Base-by-base conservation (phyloP, 2,329 filamentous ascomycete genomes). In the Nakataea oryzae region DNA sequence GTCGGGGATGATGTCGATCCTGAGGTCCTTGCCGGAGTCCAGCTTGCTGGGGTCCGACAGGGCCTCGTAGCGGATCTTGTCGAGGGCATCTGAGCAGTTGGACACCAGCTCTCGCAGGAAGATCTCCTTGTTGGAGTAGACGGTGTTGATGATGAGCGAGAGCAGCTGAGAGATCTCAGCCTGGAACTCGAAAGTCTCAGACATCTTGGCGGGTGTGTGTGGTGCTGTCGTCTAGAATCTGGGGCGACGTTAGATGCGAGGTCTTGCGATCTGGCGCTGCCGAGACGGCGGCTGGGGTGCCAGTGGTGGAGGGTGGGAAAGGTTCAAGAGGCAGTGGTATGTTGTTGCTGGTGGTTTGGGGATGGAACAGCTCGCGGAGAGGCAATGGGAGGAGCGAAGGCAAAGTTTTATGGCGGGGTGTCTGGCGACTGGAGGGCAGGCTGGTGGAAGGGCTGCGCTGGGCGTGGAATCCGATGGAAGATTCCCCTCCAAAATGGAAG, bases 111-210 rank as follows among this genome's bases (percentile, higher is more conserved):
- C 95, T 89, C 95, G 85, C 73, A 99, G 83, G 88, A 99, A 99
- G 77, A 99, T 97, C 83, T 97, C 95, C 86, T 99, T 99, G 89
- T 99, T 99, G 72, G 93, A 97, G 86, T 97, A 99, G 83, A 99
- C 95, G 70, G 95, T 97, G 90, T 99, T 99, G 87, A 99, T 99
- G 82, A 99, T 99, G 78, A 99, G 90, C 71, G 89, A 92, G 76
- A 99, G 90, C 70, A 99, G 91, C 91, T 99, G 95, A 90, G 93
- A 97, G 78, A 99, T 99, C 90, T 99, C 95, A 89, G 95, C 95
- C 89, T 99, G 95, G 85, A 97, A 99, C 89, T 97, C 93, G 83
- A 99, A 99, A 71, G 93, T 97, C 85, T 97, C 73, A 79, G 91
- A 80, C 91, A 96, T 96, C 77, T 77, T 90, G 79, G 74, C 74